A percentile compares a stretch with the other conserved stretches of the same genome.
Conservation (phyloP, 2,329 filamentous ascomycete species). For the Venturia carpophila region DNA sequence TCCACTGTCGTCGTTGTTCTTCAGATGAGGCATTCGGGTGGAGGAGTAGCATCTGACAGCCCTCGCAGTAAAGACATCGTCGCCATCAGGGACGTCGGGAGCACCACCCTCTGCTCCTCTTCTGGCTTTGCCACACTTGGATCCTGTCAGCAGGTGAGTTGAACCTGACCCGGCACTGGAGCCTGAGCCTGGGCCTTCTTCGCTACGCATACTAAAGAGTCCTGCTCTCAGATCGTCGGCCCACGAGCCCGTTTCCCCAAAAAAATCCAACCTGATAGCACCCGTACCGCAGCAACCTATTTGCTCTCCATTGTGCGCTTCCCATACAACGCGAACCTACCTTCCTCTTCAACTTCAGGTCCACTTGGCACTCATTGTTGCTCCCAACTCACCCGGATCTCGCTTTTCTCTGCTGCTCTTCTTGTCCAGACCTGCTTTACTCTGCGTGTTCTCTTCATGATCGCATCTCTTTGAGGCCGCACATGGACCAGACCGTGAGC, state of each 20-base stretch:
- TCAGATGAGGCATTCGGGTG: not conserved
- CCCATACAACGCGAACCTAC: not conserved
- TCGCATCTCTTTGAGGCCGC: not conserved
- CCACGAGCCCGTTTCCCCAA: slow-evolving; percentile 7
- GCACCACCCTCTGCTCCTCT: not conserved
- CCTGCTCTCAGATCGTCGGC: not conserved
- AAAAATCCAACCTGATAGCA: not conserved
- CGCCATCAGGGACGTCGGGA: not conserved
- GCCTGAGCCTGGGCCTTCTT: not conserved
- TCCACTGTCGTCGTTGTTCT: not conserved
- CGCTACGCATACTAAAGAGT: not conserved
- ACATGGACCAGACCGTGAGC: slow-evolving; percentile 4
- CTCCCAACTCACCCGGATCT: not conserved
- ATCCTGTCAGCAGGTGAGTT: slow-evolving; percentile 1
- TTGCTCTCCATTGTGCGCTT: not conserved
- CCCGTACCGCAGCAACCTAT: not conserved
- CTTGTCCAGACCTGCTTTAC: not conserved
- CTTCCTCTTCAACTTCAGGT: not conserved
- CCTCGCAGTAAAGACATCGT: not conserved
- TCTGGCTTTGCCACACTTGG: not conserved
- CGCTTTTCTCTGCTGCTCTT: not conserved
- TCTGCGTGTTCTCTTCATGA: not conserved
- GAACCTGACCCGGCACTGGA: too few species aligned
- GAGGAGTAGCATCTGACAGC: not conserved
- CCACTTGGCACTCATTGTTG: not conserved